These are phyloP conservation scores for Rhipidocladum racemiflorum DNA, from an alignment of 176 grass and related monocot species.

Conservation along the genomic window DNA sequence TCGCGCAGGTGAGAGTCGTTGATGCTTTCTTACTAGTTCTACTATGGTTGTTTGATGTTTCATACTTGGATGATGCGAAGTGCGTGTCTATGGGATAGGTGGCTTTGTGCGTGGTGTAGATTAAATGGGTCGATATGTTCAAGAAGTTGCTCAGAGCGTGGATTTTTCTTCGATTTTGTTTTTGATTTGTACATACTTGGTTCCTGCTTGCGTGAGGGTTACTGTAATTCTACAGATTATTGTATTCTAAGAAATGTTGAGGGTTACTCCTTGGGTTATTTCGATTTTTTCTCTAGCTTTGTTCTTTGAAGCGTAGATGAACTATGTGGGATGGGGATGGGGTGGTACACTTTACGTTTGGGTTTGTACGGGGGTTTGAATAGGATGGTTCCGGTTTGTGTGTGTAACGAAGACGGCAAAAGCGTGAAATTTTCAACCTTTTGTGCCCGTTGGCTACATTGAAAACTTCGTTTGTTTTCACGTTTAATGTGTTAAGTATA, in stretches of 20 bases:
- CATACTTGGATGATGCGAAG: not conserved
- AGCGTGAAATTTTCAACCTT: not conserved
- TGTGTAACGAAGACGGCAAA: not conserved
- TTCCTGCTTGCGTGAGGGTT: not conserved
- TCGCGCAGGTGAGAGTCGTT: conserved; percentile 14
- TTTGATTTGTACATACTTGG: not conserved
- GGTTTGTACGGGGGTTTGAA: not conserved
- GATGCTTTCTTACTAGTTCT: not conserved
- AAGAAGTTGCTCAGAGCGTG: not conserved
- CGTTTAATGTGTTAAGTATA: too few species aligned
- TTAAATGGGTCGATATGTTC: conserved; percentile 1
- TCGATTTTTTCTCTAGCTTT: not conserved
- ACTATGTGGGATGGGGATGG: not conserved
- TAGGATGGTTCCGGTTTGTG: not conserved
- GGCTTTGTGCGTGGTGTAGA: not conserved
- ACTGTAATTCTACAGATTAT: not conserved
- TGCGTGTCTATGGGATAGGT: not conserved
- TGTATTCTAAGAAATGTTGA: not conserved
- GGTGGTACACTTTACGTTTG: not conserved
- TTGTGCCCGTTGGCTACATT: not conserved
- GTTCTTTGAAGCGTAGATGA: not conserved
- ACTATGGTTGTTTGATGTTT: not conserved
- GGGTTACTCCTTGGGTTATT: not conserved
- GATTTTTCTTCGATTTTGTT: not conserved
- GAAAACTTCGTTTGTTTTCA: not conserved